Conservation (phyloP, 176 grass and related monocot species). For the Alopecurus myosuroides region DNA sequence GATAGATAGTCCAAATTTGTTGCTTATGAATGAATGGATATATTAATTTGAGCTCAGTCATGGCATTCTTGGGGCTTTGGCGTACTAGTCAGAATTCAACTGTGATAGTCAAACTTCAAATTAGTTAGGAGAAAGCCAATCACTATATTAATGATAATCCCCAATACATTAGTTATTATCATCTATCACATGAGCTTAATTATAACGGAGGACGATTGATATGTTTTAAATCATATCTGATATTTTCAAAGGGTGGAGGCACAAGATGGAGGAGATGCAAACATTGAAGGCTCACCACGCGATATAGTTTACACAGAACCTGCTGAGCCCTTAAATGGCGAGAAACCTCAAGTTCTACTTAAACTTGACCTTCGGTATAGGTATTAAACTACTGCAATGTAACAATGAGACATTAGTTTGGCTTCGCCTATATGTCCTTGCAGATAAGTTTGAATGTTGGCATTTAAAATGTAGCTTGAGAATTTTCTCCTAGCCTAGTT, state of each 20-base stretch:
- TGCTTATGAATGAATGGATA: background rate
- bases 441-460: background rate
- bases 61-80: background rate
- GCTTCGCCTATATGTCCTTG: background rate
- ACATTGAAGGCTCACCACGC: conserved; percentile 65
- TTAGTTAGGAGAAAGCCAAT: background rate
- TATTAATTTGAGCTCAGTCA: background rate
- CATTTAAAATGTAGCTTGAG: background rate
- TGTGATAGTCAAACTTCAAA: background rate
- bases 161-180: background rate
- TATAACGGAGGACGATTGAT: background rate
- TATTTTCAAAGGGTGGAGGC: conserved; percentile 69
- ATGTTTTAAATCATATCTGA: conserved; percentile 9
- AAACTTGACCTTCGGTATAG: conserved; percentile 84
- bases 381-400: conserved; percentile 33
- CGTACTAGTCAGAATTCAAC: background rate
- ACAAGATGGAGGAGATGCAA: conserved; percentile 90
- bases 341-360: conserved; percentile 65
- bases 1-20: background rate
- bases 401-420: conserved; percentile 1
- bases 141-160: background rate
- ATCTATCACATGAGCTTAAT: background rate
- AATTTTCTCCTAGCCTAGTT: background rate
- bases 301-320: conserved; percentile 74
- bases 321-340: conserved; percentile 53